A percentile compares a stretch with the other conserved stretches of the same genome.
These are phyloP conservation scores for Trichoderma sp. DNA, from an alignment of 2,329 filamentous ascomycete genomes.

Conservation along the genomic window DNA sequence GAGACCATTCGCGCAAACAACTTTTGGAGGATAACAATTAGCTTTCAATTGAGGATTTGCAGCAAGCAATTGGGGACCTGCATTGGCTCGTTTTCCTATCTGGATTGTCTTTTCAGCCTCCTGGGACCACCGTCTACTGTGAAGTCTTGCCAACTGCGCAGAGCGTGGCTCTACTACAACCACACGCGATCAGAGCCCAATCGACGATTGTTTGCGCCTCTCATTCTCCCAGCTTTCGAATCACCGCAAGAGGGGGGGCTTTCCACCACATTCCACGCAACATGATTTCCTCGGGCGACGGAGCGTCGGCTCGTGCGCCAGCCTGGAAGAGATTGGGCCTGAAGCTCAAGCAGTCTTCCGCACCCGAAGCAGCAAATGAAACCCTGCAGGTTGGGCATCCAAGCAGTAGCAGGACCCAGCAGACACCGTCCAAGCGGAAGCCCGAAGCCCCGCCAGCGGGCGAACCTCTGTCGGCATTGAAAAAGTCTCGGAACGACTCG, in stretches of 20 bases:
- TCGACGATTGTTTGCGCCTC: slow-evolving; percentile 1
- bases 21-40: slow-evolving; percentile 15
- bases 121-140: not conserved
- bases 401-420: slow-evolving; percentile 39
- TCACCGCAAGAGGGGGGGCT: not conserved
- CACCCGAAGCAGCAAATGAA: slow-evolving; percentile 36
- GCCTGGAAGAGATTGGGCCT: slow-evolving; percentile 66
- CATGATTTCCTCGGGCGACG: slow-evolving; percentile 48
- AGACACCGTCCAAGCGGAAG: slow-evolving; percentile 43
- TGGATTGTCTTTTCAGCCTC: not conserved
- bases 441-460: slow-evolving; percentile 39
- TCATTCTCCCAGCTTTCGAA: not conserved
- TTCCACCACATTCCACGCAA: slow-evolving; percentile 28
- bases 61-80: slow-evolving; percentile 15
- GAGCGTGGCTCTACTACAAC: not conserved
- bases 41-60: slow-evolving; percentile 6
- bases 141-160: not conserved
- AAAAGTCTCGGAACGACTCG: slow-evolving; percentile 40
- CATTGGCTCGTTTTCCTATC: slow-evolving; percentile 3
- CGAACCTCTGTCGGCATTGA: slow-evolving; percentile 36
- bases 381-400: slow-evolving; percentile 43
- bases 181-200: slow-evolving; percentile 17
- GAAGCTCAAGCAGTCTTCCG: slow-evolving; percentile 55
- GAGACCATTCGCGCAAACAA: slow-evolving; percentile 13
- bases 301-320: slow-evolving; percentile 51